Base-by-base conservation (phyloP, 116 monocot genomes). In the Zostera marina region DNA sequence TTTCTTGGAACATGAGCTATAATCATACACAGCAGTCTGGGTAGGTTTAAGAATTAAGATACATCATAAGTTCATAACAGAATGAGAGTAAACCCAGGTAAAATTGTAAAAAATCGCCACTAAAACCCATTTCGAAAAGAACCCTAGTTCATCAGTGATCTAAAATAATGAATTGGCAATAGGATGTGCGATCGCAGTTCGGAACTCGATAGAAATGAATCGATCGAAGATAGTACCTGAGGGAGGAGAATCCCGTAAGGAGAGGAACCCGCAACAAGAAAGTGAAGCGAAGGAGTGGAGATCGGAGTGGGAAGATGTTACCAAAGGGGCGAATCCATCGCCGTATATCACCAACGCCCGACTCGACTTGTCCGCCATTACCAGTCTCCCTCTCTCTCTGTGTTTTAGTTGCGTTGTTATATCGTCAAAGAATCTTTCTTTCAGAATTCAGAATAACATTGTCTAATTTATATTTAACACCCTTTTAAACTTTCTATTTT, bases 351-450 rank as follows among this genome's bases (percentile, higher is more conserved):
- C 85, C 74, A 96, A 63, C 3, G 79, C 77, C 4, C 89, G 70
- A 74, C 96, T 96, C 61, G 89, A 89, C 72, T 82, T 89, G 70
- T 96, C 96, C 56, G 96, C 96, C 96, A 96, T 96, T 15, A 26
- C 63, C 24, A 7, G 13, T 8, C 67, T 14, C 0, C 38, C 42
- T 38, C 8, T 19, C 42, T 19, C 17, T 10, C 57, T 22, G 5
- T 47, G n/a, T 19, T n/a, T 21, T 20, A 19, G 51, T 51, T 9
- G 49, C 17, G 51, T 51, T 51, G 51, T 51, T 13, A 47, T 47
- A n/a, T n/a, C 13, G 47, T 13, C 13, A 47, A 16, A 47, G 47
- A 47, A 47, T 53, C 7, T 10, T 32, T 32, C 4, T 32, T 32
- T 32, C 5, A 32, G 2, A 32, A 32, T n/a, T n/a, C n/a, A n/a